Evolutionary conservation across 176 grass and related monocot genomes (phyloP), one percentile per base, ranked within the genome.

Genomic region (Aegilops longissima): DNA sequence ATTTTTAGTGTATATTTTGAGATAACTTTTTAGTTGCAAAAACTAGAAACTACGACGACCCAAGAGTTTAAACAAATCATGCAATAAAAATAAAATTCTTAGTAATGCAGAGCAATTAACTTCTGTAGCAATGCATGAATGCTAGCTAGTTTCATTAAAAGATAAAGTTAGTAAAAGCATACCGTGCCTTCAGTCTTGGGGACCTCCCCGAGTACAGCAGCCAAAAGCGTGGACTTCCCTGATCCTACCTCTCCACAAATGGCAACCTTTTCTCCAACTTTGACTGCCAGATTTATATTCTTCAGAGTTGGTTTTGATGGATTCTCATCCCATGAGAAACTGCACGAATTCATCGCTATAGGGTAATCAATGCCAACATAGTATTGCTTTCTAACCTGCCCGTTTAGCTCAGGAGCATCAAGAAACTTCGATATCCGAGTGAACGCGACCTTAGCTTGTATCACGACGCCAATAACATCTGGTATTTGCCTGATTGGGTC

Each of bases 171-270:
- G n/a, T 21, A 82, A 66, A 86, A 89, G 16, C 85, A 81, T 96
- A 99, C 97, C 87, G 1, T 87, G 84, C 97, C 94, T 63, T 83
- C 80, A 18, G 83, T 94, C 84, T 86, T 91, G 0, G 72, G 88
- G 70, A 99, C 80, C 87, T 96, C 97, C 63, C 97, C 94, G 2
- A 96, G 90, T 76, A 96, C 82, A 80, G 97, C 87, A 77, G 94
- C 92, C 82, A 96, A 77, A 80, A 99, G 90, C 71, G 90, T 99
- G 23, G 97, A 99, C 68, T 99, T 99, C 58, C 97, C 97, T 1
- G 94, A 96, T 30, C 97, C 97, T 83, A 99, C 97, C 88, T 99
- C 97, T 12, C 94, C 97, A 76, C 97, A 99, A 38, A 99, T 91
- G 62, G 97, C 94, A 76, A 99, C 89, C 65, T 96, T 99, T 45